These are phyloP conservation scores for Saxispiralis lemnorum DNA, from an alignment of 495 filamentous ascomycete species.

Conservation along the genomic window DNA sequence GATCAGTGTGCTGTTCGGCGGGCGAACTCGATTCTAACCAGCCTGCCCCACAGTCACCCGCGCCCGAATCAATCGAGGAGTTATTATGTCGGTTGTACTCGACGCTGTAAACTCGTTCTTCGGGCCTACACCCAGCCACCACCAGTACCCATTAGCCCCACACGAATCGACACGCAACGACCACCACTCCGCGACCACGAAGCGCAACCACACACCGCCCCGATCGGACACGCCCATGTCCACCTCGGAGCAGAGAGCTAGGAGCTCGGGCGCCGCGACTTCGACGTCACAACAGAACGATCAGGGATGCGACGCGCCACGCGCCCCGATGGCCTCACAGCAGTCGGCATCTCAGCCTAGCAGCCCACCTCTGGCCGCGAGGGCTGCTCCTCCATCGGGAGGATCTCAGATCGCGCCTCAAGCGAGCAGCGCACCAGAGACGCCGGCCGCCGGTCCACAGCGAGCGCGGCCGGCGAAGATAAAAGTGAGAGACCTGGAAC, in stretches of 20 bases:
- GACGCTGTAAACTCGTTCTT: constrained; percentile 32
- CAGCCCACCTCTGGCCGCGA: constrained; percentile 3
- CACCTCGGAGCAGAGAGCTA: constrained; percentile 9
- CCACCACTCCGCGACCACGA: constrained; percentile 2
- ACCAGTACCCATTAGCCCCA: constrained; percentile 7
- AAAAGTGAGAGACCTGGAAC: constrained; percentile 65
- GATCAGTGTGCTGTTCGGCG: no score
- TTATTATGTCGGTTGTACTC: constrained; percentile 31
- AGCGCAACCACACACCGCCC: constrained; percentile 8
- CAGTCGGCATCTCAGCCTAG: not conserved
- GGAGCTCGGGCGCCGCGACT: constrained; percentile 10
- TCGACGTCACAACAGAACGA: constrained; percentile 7
- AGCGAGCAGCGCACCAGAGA: not conserved
- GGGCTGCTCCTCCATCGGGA: constrained; percentile 1
- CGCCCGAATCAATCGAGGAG: constrained; percentile 1
- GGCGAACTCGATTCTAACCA: no score
- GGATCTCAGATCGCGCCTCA: not conserved
- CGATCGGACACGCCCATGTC: constrained; percentile 13
- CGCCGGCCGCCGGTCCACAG: not conserved
- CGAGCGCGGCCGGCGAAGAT: constrained; percentile 42
- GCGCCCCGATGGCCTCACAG: not conserved
- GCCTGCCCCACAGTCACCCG: not conserved
- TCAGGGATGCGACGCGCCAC: not conserved
- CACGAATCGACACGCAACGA: constrained; percentile 9
- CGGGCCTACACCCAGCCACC: constrained; percentile 12